Evolutionary conservation across 495 filamentous ascomycete species (phyloP).

Genomic region (Aspergillus baeticus): DNA sequence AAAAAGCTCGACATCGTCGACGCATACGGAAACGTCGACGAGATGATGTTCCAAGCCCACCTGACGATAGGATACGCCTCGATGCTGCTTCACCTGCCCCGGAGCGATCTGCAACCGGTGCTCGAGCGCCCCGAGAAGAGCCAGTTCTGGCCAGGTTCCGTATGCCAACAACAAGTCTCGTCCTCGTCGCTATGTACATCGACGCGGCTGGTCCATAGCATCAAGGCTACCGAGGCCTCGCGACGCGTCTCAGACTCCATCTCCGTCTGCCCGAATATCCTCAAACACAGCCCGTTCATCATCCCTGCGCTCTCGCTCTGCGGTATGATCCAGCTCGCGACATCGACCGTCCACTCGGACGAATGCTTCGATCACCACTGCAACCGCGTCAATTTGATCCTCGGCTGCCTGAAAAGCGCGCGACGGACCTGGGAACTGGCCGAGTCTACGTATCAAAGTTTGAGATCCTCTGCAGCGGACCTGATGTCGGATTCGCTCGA

Average conservation of each 20-base stretch:
- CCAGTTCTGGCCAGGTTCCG: constrained; percentile 26
- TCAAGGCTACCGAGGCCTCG: constrained; percentile 45
- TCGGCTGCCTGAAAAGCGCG: constrained; percentile 38
- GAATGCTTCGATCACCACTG: constrained; percentile 44
- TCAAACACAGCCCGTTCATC: constrained; percentile 38
- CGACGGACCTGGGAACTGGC: constrained; percentile 35
- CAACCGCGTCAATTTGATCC: constrained; percentile 39
- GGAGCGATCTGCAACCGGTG: constrained; percentile 37
- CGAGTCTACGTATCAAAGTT: constrained; percentile 26
- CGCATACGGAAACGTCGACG: constrained; percentile 43
- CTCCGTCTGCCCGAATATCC: constrained; percentile 38
- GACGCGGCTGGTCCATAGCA: constrained; percentile 39
- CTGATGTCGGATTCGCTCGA: constrained; percentile 34
- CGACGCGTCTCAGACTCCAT: constrained; percentile 37
- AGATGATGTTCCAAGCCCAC: constrained; percentile 48
- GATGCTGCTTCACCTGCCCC: constrained; percentile 42
- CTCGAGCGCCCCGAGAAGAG: constrained; percentile 20
- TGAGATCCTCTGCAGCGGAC: constrained; percentile 33
- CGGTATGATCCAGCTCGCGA: constrained; percentile 41
- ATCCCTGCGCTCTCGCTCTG: constrained; percentile 34
- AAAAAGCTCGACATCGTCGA: constrained; percentile 45
- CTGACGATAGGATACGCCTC: constrained; percentile 39
- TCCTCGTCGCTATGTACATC: too few relatives aligned
- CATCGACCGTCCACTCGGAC: constrained; percentile 32
- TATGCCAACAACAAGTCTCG: constrained; percentile 30